Percentiles rank a stretch among this genome's conserved stretches.
phyloP scores from a whole-genome alignment of 2,329 filamentous ascomycete genomes.

The Rhynchosporium secalis region DNA sequence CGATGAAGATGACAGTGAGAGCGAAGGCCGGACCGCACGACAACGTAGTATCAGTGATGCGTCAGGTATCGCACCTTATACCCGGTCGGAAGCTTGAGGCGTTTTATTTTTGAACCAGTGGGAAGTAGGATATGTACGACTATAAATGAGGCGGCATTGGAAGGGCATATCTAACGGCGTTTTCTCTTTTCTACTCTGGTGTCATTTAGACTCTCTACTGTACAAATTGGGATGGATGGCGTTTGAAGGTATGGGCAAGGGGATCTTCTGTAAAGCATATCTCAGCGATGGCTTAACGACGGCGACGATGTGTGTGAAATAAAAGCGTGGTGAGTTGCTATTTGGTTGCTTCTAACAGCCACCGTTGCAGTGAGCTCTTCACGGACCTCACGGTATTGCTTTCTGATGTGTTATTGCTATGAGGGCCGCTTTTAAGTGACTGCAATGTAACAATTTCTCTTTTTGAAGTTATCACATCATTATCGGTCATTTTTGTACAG shows the following conservation, averaged over 20 bases:
- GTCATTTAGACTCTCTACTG: not conserved
- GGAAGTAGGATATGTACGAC: constrained; percentile 25
- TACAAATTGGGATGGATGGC: constrained; percentile 9
- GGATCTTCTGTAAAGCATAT: constrained; percentile 10
- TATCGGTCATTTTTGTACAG: too few relatives aligned
- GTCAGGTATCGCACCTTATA: constrained; percentile 26
- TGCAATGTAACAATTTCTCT: too few relatives aligned
- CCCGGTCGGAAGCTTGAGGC: constrained; percentile 16
- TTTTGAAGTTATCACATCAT: too few relatives aligned
- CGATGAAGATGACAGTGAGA: constrained; percentile 46
- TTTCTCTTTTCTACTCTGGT: not conserved
- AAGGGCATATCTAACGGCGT: constrained; percentile 14
- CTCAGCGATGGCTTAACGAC: constrained; percentile 7
- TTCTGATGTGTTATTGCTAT: too few relatives aligned
- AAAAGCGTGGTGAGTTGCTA: constrained; percentile 7
- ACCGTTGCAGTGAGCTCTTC: not conserved
- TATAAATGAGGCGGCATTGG: constrained; percentile 22
- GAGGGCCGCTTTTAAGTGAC: too few relatives aligned
- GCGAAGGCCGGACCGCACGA: constrained; percentile 50
- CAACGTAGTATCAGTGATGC: constrained; percentile 53
- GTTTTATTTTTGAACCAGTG: constrained; percentile 2
- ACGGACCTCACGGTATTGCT: too few relatives aligned
- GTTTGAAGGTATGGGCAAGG: not conserved
- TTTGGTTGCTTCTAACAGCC: not conserved
- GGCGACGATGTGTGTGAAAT: constrained; percentile 8